These are phyloP conservation scores for Barnettozyma salicaria DNA, from an alignment of 805 yeast species.

Conservation along the genomic window DNA sequence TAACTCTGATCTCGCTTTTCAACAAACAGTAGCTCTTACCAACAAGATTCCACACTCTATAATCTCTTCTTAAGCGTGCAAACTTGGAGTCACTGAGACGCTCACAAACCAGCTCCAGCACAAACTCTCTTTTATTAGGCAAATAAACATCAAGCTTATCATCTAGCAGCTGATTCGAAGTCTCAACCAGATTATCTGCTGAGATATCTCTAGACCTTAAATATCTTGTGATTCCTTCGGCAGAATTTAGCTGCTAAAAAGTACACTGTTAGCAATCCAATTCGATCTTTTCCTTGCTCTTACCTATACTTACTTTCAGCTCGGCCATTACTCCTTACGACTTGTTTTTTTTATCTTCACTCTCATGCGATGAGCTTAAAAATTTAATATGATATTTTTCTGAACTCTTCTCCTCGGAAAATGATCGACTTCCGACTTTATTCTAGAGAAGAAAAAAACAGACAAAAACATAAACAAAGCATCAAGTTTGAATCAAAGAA, in stretches of 20 bases:
- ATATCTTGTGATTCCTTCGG: conserved; percentile 47
- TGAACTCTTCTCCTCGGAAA: conserved; percentile 1
- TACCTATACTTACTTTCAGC: not conserved
- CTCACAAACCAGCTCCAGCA: conserved; percentile 55
- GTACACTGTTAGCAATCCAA: too few relatives aligned
- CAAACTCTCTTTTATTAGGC: conserved; percentile 50
- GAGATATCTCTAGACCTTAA: conserved; percentile 49
- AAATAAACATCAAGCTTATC: conserved; percentile 35
- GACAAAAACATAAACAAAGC: conserved; percentile 2
- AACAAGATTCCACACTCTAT: conserved; percentile 47
- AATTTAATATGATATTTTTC: too few relatives aligned
- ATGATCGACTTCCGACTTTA: not conserved
- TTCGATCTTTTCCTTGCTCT: not conserved
- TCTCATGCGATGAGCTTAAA: conserved; percentile 18
- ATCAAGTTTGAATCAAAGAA: not conserved
- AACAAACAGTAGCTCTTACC: conserved; percentile 33
- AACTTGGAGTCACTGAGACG: conserved; percentile 46
- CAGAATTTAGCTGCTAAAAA: conserved; percentile 23
- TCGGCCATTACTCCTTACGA: not conserved
- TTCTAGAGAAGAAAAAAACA: conserved; percentile 6
- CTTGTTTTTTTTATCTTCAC: not conserved
- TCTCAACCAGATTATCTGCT: conserved; percentile 36
- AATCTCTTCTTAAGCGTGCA: conserved; percentile 37
- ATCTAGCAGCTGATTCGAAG: conserved; percentile 31
- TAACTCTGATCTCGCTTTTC: conserved; percentile 26